A percentile compares a stretch with the other conserved stretches of the same genome.
These are phyloP conservation scores for Cyberlindnera veronae DNA, from an alignment of 805 yeast genomes.

Conservation along the genomic window DNA sequence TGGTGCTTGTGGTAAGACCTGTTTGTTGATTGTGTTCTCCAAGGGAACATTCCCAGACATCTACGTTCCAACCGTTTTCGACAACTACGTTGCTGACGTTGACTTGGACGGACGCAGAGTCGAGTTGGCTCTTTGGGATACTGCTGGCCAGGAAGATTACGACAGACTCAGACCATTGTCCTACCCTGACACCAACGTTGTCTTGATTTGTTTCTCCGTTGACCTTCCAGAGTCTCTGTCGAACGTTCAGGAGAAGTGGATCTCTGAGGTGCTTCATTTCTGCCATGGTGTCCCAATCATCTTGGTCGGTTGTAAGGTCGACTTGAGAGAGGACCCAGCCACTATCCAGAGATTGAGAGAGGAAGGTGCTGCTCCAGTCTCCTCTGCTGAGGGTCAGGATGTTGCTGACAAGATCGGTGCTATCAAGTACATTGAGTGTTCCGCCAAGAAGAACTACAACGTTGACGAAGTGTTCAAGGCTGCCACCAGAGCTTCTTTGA, in stretches of 20 bases:
- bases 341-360: constrained; percentile 73
- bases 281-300: constrained; percentile 93
- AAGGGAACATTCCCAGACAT: constrained; percentile 92
- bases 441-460: constrained; percentile 88
- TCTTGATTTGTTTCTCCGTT: constrained; percentile 85
- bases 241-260: constrained; percentile 95
- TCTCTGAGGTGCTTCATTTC: constrained; percentile 88
- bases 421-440: constrained; percentile 81
- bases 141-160: constrained; percentile 98
- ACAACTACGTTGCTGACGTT: constrained; percentile 96
- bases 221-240: constrained; percentile 91
- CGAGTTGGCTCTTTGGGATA: constrained; percentile 95
- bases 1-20: constrained; percentile 97
- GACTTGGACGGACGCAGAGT: constrained; percentile 89
- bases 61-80: constrained; percentile 94
- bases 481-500: constrained; percentile 87
- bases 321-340: constrained; percentile 77
- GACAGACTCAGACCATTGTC: constrained; percentile 89
- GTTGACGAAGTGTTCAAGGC: constrained; percentile 91
- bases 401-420: constrained; percentile 92
- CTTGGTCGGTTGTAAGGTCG: constrained; percentile 88
- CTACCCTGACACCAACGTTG: constrained; percentile 90
- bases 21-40: constrained; percentile 79
- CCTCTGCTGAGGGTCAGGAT: constrained; percentile 77
- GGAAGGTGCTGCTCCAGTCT: constrained; percentile 76